Evolutionary conservation across 306 rosid genomes (phyloP), one percentile per base, ranked within the genome.

Genomic region (Astragalus glycyphyllos): DNA sequence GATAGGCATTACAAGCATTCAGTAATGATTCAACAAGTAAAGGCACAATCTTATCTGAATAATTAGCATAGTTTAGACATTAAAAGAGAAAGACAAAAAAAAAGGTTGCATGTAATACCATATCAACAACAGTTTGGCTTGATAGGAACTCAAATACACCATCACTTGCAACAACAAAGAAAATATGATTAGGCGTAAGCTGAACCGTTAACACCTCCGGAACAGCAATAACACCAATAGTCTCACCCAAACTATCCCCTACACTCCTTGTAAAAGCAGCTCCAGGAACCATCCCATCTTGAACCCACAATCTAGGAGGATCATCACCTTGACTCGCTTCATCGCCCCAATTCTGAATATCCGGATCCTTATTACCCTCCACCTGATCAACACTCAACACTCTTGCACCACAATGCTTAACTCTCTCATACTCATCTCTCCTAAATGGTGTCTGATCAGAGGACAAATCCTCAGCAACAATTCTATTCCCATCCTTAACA

Each of bases 191-290:
- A 9, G 92, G 86, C 11, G 88, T 80, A 61, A 95, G 92, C 77
- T 80, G 86, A 76, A 91, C 86, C 9, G 72, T 20, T 31, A 82
- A 80, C 47, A 95, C 87, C 85, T 95, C 99, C 0, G 99, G 99
- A 75, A 77, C 80, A 34, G 97, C 96, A 67, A 83, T 82, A 29
- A 89, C 99, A 65, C 99, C 99, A 60, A 95, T 95, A 48, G 81
- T 84, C 86, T 95, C 97, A 2, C 89, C 99, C 65, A 90, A 69
- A 66, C 81, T 77, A 82, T 95, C 99, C 45, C 99, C 99, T 3
- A 95, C 89, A 44, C 99, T 95, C 91, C 99, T 89, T 5, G 99
- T 91, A 74, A 95, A 95, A 1, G 99, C 99, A 67, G 97, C 89
- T 40, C 99, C 99, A 17, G 99, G 99, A 80, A 75, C 83, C 90